phyloP scores from a whole-genome alignment of 2,329 filamentous ascomycete genomes.

The Fusarium protoensiforme region DNA sequence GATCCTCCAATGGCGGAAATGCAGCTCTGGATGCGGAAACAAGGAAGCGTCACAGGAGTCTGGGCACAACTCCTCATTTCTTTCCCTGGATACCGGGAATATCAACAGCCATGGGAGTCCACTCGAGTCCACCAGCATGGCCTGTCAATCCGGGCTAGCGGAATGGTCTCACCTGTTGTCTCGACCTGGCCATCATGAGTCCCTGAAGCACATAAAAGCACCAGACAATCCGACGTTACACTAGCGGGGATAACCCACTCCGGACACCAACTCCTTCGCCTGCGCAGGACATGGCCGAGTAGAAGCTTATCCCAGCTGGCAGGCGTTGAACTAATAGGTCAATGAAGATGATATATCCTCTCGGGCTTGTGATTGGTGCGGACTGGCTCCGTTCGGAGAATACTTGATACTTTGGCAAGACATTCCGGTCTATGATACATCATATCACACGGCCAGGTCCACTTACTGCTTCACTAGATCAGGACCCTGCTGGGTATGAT shows the following conservation, averaged over 20 bases:
- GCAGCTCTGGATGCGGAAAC: neutral
- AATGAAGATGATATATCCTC: neutral
- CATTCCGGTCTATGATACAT: neutral
- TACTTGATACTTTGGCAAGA: neutral
- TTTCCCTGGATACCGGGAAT: neutral
- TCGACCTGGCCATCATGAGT: neutral
- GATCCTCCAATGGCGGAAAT: neutral
- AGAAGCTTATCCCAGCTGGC: slow-evolving; percentile 16
- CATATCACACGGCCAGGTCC: neutral
- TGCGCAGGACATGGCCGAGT: neutral
- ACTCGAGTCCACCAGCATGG: neutral
- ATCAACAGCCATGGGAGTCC: neutral
- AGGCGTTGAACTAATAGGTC: neutral
- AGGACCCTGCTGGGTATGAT: neutral
- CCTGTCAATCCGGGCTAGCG: neutral
- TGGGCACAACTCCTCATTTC: neutral
- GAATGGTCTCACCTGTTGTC: slow-evolving; percentile 5
- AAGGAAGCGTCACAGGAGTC: neutral
- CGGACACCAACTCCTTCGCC: slow-evolving; percentile 2
- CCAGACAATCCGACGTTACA: neutral
- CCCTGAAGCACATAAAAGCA: neutral
- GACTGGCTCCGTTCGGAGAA: neutral
- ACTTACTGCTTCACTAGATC: neutral
- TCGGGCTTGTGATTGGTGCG: neutral
- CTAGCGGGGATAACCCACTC: neutral